Evolutionary conservation across 2,329 filamentous ascomycete species (phyloP).

Genomic region (Aspergillus tanneri): DNA sequence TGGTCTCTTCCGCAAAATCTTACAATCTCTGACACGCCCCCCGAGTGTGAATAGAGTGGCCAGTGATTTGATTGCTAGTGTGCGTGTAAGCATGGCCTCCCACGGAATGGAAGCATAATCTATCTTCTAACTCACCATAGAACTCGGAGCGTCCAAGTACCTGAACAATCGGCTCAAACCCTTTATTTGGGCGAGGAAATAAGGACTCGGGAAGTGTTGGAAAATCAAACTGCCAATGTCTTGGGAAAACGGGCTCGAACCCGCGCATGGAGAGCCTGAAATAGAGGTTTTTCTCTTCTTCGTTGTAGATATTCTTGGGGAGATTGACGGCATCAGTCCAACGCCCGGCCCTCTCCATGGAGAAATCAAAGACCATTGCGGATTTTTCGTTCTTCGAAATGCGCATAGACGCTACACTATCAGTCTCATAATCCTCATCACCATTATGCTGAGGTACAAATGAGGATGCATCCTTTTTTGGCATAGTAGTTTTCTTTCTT

Average conservation of each 20-base stretch:
- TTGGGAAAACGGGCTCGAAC: conserved; percentile 56
- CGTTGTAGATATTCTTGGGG: conserved; percentile 49
- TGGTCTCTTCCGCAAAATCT: conserved; percentile 37
- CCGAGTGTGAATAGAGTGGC: conserved; percentile 52
- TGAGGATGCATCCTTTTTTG: neutral
- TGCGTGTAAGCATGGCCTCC: conserved; percentile 1
- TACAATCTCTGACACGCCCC: conserved; percentile 52
- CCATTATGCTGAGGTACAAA: conserved; percentile 7
- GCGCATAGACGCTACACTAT: conserved; percentile 10
- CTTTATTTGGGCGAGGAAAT: conserved; percentile 43
- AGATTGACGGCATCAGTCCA: conserved; percentile 41
- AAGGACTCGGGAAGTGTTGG: conserved; percentile 53
- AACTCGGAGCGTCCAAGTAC: conserved; percentile 45
- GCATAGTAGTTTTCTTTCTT: neutral
- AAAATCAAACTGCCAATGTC: conserved; percentile 55
- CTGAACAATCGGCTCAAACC: conserved; percentile 49
- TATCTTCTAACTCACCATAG: conserved; percentile 37
- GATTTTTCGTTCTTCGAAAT: conserved; percentile 24
- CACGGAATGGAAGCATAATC: neutral
- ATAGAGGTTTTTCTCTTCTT: conserved; percentile 54
- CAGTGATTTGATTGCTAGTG: conserved; percentile 52
- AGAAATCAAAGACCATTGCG: conserved; percentile 28
- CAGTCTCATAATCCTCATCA: conserved; percentile 17
- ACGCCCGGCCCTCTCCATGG: conserved; percentile 34
- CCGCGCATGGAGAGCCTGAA: conserved; percentile 56